These are phyloP conservation scores for Echium plantagineum DNA, from an alignment of 257 asterid species.

Conservation along the genomic window DNA sequence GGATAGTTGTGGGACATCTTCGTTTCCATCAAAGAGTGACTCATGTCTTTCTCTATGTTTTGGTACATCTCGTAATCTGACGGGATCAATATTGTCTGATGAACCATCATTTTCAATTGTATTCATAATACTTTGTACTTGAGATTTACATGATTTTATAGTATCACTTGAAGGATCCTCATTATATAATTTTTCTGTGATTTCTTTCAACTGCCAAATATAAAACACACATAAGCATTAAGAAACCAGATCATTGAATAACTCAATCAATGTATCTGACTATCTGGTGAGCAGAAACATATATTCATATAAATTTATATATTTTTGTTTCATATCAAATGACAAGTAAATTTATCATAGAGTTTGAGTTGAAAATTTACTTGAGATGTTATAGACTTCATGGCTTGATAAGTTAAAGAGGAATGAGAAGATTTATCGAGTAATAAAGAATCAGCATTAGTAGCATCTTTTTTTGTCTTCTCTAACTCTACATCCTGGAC, in stretches of 20 bases:
- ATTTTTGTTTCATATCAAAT: too few relatives aligned
- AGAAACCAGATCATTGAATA: too few relatives aligned
- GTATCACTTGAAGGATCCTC: constrained; percentile 46
- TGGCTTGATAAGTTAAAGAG: constrained; percentile 35
- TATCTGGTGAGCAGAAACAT: too few relatives aligned
- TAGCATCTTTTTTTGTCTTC: constrained; percentile 42
- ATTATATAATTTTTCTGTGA: constrained; percentile 51
- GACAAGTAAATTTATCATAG: too few relatives aligned
- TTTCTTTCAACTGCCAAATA: constrained; percentile 51
- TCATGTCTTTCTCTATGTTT: constrained; percentile 21
- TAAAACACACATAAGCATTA: constrained; percentile 5
- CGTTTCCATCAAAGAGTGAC: constrained; percentile 23
- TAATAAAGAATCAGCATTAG: constrained; percentile 43
- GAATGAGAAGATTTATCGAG: constrained; percentile 53
- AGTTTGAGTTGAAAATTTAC: constrained; percentile 20
- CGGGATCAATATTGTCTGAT: constrained; percentile 13
- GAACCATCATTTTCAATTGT: constrained; percentile 21
- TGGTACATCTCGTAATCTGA: constrained; percentile 8
- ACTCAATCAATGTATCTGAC: too few relatives aligned
- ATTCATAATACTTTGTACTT: constrained; percentile 44
- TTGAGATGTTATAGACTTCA: constrained; percentile 49
- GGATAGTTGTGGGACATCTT: constrained; percentile 19
- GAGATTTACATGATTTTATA: constrained; percentile 33
- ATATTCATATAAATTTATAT: too few relatives aligned
- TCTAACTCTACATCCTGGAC: constrained; percentile 52